Conservation (phyloP, 23 red algal species). For the Pyropia yezoensis region DNA sequence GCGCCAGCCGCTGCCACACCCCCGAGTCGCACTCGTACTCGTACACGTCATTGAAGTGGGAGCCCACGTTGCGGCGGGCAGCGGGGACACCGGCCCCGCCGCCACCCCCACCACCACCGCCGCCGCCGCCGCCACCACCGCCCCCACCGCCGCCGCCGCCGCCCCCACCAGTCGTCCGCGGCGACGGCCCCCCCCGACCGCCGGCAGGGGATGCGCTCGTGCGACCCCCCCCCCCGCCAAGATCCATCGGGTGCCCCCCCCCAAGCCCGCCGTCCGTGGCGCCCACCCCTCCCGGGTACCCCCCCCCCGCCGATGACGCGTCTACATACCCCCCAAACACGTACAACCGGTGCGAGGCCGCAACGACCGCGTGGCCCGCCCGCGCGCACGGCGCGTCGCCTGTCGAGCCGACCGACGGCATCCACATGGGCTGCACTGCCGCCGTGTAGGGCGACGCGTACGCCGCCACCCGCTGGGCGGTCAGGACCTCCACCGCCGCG, state of each 20-base stretch:
- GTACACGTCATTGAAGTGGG: slow-evolving; percentile 64
- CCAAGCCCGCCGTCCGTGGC: not conserved
- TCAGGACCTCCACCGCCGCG: no score
- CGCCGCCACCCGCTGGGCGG: no score
- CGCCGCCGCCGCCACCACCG: not conserved
- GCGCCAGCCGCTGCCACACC: slow-evolving; percentile 32
- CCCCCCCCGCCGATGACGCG: not conserved
- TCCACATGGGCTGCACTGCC: no score
- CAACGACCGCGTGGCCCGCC: slow-evolving; percentile 75
- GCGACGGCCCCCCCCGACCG: no score
- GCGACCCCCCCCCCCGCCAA: no score
- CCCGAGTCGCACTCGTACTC: slow-evolving; percentile 43
- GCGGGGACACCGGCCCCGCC: not conserved
- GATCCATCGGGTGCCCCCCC: not conserved
- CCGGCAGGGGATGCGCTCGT: no score
- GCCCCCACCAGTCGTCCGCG: no score
- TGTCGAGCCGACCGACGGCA: no score
- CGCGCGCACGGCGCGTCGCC: slow-evolving; percentile 12
- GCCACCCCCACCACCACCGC: not conserved
- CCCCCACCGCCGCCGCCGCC: no score
- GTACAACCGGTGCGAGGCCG: slow-evolving; percentile 61
- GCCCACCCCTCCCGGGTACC: no score
- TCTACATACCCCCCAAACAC: slow-evolving; percentile 76
- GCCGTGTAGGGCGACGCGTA: no score
- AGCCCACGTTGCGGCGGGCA: not conserved